Evolutionary conservation across 2,329 filamentous ascomycete species (phyloP).

Genomic region (Lachnellula arida): DNA sequence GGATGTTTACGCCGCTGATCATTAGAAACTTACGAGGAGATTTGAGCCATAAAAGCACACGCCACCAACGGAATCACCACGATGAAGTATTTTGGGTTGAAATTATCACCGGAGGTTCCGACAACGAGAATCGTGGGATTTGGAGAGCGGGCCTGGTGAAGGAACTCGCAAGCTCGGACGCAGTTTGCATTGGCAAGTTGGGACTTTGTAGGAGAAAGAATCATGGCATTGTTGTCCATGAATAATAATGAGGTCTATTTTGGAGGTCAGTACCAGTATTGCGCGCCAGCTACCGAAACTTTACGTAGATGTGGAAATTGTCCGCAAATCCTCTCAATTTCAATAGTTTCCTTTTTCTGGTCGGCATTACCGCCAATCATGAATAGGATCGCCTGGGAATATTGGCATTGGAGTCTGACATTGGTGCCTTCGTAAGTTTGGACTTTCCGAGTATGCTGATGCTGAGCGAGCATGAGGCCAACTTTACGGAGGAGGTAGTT

Average conservation of each 20-base stretch:
- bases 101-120: constrained; percentile 62
- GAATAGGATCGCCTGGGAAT: background rate
- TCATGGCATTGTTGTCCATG: constrained; percentile 83
- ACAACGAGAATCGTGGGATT: constrained; percentile 72
- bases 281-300: background rate
- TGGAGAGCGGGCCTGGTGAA: constrained; percentile 60
- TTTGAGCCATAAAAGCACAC: constrained; percentile 70
- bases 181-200: constrained; percentile 82
- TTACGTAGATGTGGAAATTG: constrained; percentile 1
- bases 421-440: no score
- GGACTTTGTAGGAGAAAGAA: constrained; percentile 85
- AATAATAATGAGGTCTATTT: constrained; percentile 69
- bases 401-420: no score
- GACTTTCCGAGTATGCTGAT: no score
- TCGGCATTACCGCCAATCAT: background rate
- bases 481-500: no score
- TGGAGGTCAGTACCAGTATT: constrained; percentile 67
- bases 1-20: constrained; percentile 96
- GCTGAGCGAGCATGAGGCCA: no score
- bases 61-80: constrained; percentile 89
- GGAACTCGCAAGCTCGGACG: constrained; percentile 87
- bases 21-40: constrained; percentile 60
- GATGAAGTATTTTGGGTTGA: constrained; percentile 63
- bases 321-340: background rate
- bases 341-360: background rate